Percentiles rank a stretch among this genome's conserved stretches.
Conservation (phyloP, 192 early-diverging fungal species). For the Chytriomyces confervae region DNA sequence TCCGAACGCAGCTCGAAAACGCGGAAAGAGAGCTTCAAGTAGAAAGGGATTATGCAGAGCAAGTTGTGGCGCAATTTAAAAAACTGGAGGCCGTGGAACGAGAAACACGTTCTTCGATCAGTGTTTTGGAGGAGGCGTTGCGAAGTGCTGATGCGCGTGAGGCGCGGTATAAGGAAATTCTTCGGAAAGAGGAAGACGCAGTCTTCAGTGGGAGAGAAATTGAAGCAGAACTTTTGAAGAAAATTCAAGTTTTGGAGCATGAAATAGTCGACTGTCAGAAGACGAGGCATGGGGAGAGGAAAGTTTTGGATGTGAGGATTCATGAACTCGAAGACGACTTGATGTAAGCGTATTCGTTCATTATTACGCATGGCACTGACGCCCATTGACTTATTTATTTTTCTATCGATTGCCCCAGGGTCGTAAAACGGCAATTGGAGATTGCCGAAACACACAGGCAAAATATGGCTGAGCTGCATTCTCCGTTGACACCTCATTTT, state of each 20-base stretch:
- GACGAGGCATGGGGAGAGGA: constrained; percentile 6
- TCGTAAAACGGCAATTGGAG: constrained; percentile 4
- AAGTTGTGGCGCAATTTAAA: constrained; percentile 6
- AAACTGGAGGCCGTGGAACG: neutral
- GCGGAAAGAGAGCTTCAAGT: neutral
- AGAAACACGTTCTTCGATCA: neutral
- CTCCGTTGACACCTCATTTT: neutral
- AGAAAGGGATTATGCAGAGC: constrained; percentile 4
- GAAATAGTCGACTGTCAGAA: constrained; percentile 21
- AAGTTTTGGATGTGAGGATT: constrained; percentile 9
- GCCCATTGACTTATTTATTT: neutral
- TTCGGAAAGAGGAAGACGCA: neutral
- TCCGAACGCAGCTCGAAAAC: neutral
- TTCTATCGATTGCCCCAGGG: neutral
- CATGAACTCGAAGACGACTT: constrained; percentile 13
- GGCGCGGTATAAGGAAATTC: neutral
- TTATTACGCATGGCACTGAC: neutral
- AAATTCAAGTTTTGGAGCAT: neutral
- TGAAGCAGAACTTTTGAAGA: neutral
- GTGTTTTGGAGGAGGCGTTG: neutral
- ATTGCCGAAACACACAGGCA: constrained; percentile 15
- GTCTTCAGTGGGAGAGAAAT: neutral
- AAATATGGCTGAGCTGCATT: constrained; percentile 10
- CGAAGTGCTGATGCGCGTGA: neutral
- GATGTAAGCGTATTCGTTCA: neutral